Base-by-base conservation (phyloP, 1,139 yeast species). In the Eremothecium sinecaudum region DNA sequence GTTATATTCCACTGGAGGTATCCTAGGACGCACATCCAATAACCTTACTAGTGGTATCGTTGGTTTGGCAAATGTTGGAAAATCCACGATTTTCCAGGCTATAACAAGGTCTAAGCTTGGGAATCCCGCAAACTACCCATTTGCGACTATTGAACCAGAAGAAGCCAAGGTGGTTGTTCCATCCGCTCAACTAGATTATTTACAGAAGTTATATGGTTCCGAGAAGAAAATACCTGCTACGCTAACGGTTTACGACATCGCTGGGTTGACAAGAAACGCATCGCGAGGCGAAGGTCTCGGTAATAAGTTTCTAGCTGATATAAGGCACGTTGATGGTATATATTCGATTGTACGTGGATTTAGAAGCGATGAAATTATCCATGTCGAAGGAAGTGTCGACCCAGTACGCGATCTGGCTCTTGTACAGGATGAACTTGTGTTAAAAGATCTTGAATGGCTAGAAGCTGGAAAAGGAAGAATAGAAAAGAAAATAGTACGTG, bases 51-150 rank as follows among this genome's bases (percentile, higher is more conserved):
- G 65, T 35, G 75, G 74, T 8, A 74, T 79, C 3, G 87, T 79
- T 6, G 87, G 87, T 2, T 60, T 79, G 48, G 96, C 97, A 58
- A 87, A 87, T 56, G 94, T 87, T 46, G 98, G 98, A 57, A 90
- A 90, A 65, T 87, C 97, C 31, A 79, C 90, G 17, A 79, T 79
- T 61, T 73, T 73, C 59, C 79, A 73, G 53, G 74, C 77, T 22
- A 75, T 87, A 42, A 86, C 97, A 21, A 71, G 73, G 41, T 71
- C 80, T 6, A 67, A 63, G 11, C 55, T 79, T 34, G 86, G 90
- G 0, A 79, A 76, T 41, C 86, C 87, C 2, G 87, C 84, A 18
- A 79, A 79, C 52, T 79, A 79, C 48, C 87, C 90, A 3, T 79
- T 75, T 59, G 90, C 87, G 10, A 79, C 90, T 1, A 79, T 79